A percentile compares a stretch with the other conserved stretches of the same genome.
Evolutionary conservation across 306 rosid genomes (phyloP).

Genomic region (Erythrophleum fordii): DNA sequence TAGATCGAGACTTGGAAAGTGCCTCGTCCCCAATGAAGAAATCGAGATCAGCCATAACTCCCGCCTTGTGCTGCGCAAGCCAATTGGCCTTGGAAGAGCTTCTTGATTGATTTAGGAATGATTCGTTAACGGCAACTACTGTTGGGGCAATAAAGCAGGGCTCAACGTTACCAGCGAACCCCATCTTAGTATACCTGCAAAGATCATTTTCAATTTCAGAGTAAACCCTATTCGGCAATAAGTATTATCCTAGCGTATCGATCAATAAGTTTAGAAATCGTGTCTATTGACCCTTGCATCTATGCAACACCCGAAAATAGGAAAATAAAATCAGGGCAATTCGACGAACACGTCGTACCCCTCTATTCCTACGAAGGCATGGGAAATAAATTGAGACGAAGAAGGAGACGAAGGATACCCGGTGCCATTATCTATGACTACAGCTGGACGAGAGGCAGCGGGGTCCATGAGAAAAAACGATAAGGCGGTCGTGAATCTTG

Average conservation of each 20-base stretch:
- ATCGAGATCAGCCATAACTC: conserved; percentile 99
- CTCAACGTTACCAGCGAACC: conserved; percentile 95
- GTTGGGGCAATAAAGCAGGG: conserved; percentile 91
- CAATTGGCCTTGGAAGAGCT: conserved; percentile 77
- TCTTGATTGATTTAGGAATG: conserved; percentile 78
- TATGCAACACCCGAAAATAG: background rate
- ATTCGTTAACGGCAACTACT: conserved; percentile 88
- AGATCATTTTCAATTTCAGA: conserved; percentile 13
- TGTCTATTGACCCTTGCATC: background rate
- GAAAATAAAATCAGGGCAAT: conserved; percentile 38
- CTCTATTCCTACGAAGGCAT: background rate
- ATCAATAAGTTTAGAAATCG: conserved; percentile 1
- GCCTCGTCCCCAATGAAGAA: conserved; percentile 98
- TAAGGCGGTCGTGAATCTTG: conserved; percentile 14
- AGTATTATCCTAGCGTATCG: background rate
- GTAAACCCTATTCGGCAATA: conserved; percentile 17
- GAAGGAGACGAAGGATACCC: conserved; percentile 57
- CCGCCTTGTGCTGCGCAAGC: conserved; percentile 94
- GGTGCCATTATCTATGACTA: conserved; percentile 95
- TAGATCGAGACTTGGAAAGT: conserved; percentile 73
- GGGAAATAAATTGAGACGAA: background rate
- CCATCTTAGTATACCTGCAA: conserved; percentile 96
- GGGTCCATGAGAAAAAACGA: conserved; percentile 76
- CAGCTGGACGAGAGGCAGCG: conserved; percentile 91
- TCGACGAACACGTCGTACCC: conserved; percentile 44